phyloP scores from a whole-genome alignment of 352 stramenopile genomes.

The Phytophthora hybrid region DNA sequence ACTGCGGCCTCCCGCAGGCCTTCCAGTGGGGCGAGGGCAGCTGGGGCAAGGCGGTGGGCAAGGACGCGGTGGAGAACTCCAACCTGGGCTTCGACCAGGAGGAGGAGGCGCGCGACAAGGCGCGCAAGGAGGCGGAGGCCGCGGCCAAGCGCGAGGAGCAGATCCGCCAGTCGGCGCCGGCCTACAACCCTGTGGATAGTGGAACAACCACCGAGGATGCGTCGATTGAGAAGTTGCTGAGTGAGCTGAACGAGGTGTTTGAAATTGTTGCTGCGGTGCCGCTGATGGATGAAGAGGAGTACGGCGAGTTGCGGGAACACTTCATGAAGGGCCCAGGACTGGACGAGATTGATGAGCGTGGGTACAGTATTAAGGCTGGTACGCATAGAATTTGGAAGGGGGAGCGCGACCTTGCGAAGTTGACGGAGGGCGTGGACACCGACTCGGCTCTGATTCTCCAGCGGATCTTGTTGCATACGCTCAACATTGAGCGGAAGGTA shows the following conservation, averaged over 20 bases:
- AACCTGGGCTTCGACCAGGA: constrained; percentile 75
- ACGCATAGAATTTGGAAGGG: constrained; percentile 72
- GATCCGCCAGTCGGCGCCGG: constrained; percentile 47
- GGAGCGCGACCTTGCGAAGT: constrained; percentile 64
- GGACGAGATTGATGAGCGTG: constrained; percentile 66
- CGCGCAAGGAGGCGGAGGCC: constrained; percentile 45
- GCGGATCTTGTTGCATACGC: constrained; percentile 77
- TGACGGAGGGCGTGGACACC: constrained; percentile 55
- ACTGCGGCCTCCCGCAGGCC: constrained; percentile 65
- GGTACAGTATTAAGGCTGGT: constrained; percentile 63
- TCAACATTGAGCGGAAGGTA: constrained; percentile 72
- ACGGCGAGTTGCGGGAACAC: constrained; percentile 53
- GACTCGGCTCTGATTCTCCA: constrained; percentile 77
- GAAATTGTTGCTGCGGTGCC: constrained; percentile 77
- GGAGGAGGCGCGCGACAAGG: constrained; percentile 51
- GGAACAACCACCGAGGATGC: constrained; percentile 40
- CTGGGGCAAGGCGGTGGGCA: constrained; percentile 75
- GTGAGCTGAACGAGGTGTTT: constrained; percentile 72
- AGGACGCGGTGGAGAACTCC: constrained; percentile 65
- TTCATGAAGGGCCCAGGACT: constrained; percentile 70
- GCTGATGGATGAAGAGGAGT: constrained; percentile 71
- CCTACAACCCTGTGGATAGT: constrained; percentile 64
- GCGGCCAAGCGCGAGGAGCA: constrained; percentile 50
- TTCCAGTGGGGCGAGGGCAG: constrained; percentile 81
- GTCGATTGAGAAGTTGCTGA: constrained; percentile 61